Base-by-base conservation (phyloP, 495 filamentous ascomycete species). In the Annulohypoxylon bovei region DNA sequence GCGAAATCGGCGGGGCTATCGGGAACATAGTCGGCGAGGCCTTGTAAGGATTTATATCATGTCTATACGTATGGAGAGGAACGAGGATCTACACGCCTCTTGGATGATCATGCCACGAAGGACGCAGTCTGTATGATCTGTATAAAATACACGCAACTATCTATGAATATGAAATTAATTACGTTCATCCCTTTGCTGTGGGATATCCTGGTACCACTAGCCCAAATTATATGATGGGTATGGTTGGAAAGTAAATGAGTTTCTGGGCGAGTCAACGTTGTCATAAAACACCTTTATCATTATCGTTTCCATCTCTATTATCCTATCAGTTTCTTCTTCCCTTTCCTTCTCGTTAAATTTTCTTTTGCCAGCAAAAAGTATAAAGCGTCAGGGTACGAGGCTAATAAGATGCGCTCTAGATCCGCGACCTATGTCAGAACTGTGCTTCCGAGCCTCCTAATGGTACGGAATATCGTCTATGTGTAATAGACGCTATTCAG, bases 1-100 rank as follows among this genome's bases (percentile, higher is more conserved):
- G 88, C 20, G 86, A 92, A 78, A 80, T 88, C 56, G 91, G 84
- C 59, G 88, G 83, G 20, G 69, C 82, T 6, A 81, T 92, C 55
- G 88, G 84, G 4, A 79, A 79, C 23, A 78, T 81, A 42, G 85
- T 90, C 25, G 78, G 74, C 16, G 77, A 73, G 67, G 74, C 70
- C 23, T 52, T 76, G 27, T 75, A 65, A 68, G 59, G 9, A 58
- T 18, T 40, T 39, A 3, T 66, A 28, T 12, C 33, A 22, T 22
- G 49, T 25, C 35, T 60, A 40, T 46, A 33, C 40, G 67, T 27
- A 40, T 62, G 56, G 69, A 53, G 52, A 67, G 7, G 35, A 46
- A 14, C 2, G 42, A 42, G 16, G 28, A 33, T 53, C 3, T 14
- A 27, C 8, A 30, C 11, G 16, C 28, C n/a, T 54, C 28, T 54